Percentiles rank a stretch among this genome's conserved stretches.
phyloP scores from a whole-genome alignment of 345 rosid genomes.

The Eucalyptus cloeziana region DNA sequence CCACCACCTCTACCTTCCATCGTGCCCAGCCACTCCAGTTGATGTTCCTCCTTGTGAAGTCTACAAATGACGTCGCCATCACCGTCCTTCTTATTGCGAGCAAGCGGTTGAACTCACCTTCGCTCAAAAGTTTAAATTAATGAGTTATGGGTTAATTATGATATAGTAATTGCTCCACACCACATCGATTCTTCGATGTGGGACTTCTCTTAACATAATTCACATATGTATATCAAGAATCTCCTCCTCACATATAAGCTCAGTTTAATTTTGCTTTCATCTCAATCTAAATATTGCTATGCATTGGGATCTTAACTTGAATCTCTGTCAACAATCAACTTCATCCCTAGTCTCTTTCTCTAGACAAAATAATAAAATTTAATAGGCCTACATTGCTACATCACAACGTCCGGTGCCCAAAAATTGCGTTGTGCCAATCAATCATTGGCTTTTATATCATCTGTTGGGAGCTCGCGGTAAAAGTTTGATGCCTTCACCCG shows the following conservation, averaged over 20 bases:
- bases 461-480: accelerated
- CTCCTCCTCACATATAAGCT: too few relatives aligned
- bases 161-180: too few relatives aligned
- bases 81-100: accelerated
- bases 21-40: not conserved
- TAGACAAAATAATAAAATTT: accelerated
- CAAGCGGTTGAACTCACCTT: too few relatives aligned
- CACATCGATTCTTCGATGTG: not conserved
- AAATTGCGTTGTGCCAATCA: not conserved
- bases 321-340: not conserved
- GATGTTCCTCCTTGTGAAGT: accelerated
- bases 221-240: too few relatives aligned
- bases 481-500: not conserved
- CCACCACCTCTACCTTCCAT: not conserved
- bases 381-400: not conserved
- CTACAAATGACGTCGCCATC: not conserved
- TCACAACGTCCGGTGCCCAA: accelerated
- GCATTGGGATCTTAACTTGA: too few relatives aligned
- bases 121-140: too few relatives aligned
- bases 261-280: too few relatives aligned
- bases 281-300: too few relatives aligned
- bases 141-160: accelerated
- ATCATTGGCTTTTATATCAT: not conserved
- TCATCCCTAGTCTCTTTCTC: not conserved
- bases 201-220: not conserved